phyloP scores from a whole-genome alignment of 306 rosid species.

The Fagus crenata region DNA sequence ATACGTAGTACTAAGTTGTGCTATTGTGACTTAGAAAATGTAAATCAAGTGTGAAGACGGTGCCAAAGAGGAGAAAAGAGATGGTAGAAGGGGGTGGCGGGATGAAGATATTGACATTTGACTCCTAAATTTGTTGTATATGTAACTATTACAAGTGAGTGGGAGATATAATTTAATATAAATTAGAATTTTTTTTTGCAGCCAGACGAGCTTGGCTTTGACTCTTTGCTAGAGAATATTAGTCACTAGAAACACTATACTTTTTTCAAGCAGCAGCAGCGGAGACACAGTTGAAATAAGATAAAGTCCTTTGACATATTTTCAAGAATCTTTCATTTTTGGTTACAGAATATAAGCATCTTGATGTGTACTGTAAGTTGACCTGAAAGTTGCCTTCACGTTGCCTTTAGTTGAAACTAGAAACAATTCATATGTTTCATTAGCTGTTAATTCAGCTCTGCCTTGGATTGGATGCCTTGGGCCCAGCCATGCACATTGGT shows the following conservation, averaged over 20 bases:
- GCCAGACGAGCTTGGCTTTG: neutral
- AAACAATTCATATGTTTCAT: no score
- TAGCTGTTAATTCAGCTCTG: no score
- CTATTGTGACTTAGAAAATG: neutral
- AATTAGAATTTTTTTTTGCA: neutral
- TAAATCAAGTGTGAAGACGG: constrained; percentile 1
- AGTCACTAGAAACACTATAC: neutral
- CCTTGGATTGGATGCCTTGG: no score
- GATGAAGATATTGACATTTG: neutral
- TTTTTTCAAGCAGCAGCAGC: neutral
- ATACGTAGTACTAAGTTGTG: no score
- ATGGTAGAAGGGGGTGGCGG: neutral
- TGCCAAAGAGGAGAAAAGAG: neutral
- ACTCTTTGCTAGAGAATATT: neutral
- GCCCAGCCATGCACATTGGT: no score
- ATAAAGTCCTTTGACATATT: neutral
- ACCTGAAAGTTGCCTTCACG: no score
- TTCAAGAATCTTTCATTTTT: neutral
- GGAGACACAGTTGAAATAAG: neutral
- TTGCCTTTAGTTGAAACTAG: no score
- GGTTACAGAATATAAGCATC: no score
- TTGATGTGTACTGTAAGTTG: no score
- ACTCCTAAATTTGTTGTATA: neutral
- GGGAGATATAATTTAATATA: no score
- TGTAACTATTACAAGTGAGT: neutral